Base-by-base conservation (phyloP, 2,329 filamentous ascomycete genomes). In the Elsinoe fawcettii region DNA sequence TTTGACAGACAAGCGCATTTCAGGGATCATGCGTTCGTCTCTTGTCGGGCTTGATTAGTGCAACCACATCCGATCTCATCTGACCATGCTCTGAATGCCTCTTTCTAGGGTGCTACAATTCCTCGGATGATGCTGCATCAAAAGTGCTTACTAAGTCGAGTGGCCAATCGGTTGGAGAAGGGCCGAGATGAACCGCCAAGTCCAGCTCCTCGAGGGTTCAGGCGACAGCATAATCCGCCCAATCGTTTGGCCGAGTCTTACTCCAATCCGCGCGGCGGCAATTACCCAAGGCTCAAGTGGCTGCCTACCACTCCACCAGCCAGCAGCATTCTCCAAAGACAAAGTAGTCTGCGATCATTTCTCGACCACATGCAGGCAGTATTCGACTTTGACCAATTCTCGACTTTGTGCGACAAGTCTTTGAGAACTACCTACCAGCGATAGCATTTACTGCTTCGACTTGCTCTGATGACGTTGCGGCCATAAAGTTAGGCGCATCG, bases 201-300 rank as follows among this genome's bases (percentile, higher is more conserved):
- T 32, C 46, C 32, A 53, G 34, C 20, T 36, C 30, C 16, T 37
- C 49, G 49, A 34, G 49, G 46, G 49, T 53, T 53, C 49, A 53
- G 49, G 49, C 49, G 49, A 53, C 49, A 53, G 49, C 30, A 53
- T 53, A 53, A 53, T 39, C 14, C 49, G 34, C 8, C 49, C 49
- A 53, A 53, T 53, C 49, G 49, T 36, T n/a, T 16, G 49, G 49
- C 16, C 11, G 18, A 32, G 20, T 16, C 12, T 9, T 30, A n/a
- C 20, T 3, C 30, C 49, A 37, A 53, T 27, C 16, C 16, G 20
- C 25, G 49, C 49, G 49, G 49, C 49, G 49, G 18, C 34, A 53
- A 16, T 36, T 23, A 22, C 18, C 41, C 41, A 23, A n/a, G 12
- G 32, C 49, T 30, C 49, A 53, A 37, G 49, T 53, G 49, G 49